A percentile compares a stretch with the other conserved stretches of the same genome.
These are phyloP conservation scores for Tremella mesenterica DNA, from an alignment of 768 basidiomycete genomes.

Conservation along the genomic window DNA sequence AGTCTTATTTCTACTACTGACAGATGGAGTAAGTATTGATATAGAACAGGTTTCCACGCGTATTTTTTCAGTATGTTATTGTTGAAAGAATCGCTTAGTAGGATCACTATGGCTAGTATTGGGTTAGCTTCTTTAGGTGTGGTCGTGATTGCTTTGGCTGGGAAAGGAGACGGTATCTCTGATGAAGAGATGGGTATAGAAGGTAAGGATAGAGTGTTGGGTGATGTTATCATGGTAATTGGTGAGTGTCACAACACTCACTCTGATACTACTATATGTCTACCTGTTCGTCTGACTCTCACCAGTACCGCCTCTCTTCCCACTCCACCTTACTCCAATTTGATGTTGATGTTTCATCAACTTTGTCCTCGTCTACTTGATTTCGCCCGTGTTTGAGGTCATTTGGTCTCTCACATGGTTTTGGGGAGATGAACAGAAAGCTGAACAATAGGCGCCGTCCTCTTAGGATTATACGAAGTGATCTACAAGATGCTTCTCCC, in stretches of 20 bases:
- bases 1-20: no score
- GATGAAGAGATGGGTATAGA: constrained; percentile 47
- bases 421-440: no score
- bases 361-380: no score
- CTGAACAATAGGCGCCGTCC: constrained; percentile 30
- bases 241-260: constrained; percentile 17
- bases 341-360: no score
- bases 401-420: background rate
- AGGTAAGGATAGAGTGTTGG: constrained; percentile 18
- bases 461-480: constrained; percentile 43
- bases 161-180: constrained; percentile 8
- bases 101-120: constrained; percentile 64
- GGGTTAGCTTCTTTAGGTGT: constrained; percentile 72
- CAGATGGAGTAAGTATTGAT: no score
- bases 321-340: no score
- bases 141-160: constrained; percentile 68
- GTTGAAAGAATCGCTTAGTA: constrained; percentile 53
- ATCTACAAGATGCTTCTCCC: constrained; percentile 43
- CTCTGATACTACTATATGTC: no score
- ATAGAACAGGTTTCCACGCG: constrained; percentile 84
- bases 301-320: background rate
- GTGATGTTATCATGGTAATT: constrained; percentile 40
- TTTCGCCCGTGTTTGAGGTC: no score
- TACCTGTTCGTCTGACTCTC: no score
- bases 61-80: constrained; percentile 67